Evolutionary conservation across 352 stramenopile species (phyloP).

Genomic region (Pythium insidiosum): DNA sequence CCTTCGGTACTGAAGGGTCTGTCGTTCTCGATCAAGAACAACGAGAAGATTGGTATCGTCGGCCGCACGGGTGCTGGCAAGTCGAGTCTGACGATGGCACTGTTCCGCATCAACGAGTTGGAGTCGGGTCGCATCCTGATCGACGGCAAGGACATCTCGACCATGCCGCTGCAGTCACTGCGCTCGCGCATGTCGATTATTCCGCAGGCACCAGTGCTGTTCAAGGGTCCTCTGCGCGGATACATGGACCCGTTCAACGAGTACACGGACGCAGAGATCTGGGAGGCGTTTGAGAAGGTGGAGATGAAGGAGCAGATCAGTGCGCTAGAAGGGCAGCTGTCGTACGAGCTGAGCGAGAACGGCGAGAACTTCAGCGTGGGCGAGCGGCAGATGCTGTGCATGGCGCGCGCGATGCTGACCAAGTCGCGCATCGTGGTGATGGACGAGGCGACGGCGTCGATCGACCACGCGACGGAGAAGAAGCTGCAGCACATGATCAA

Average conservation of each 20-base stretch:
- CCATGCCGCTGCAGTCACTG: slow-evolving; percentile 11
- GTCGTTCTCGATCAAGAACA: slow-evolving; percentile 31
- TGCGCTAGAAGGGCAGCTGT: slow-evolving; percentile 11
- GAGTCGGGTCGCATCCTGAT: slow-evolving; percentile 23
- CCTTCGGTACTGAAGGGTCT: slow-evolving; percentile 29
- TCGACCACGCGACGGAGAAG: slow-evolving; percentile 31
- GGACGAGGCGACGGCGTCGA: slow-evolving; percentile 86
- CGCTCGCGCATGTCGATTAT: slow-evolving; percentile 22
- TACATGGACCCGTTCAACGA: slow-evolving; percentile 85
- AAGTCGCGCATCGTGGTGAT: slow-evolving; percentile 85
- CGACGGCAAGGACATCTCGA: slow-evolving; percentile 20
- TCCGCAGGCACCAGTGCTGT: slow-evolving; percentile 73
- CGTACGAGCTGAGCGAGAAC: no score
- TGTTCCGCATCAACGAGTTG: no score
- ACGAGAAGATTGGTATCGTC: slow-evolving; percentile 56
- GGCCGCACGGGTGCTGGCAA: no score
- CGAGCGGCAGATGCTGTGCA: slow-evolving; percentile 82
- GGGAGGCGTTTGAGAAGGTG: slow-evolving; percentile 55
- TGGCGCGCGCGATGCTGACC: slow-evolving; percentile 83
- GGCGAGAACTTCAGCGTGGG: background rate
- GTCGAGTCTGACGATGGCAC: no score
- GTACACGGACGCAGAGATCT: slow-evolving; percentile 61
- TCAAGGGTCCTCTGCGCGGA: slow-evolving; percentile 68
- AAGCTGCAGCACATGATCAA: slow-evolving; percentile 67
- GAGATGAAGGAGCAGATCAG: slow-evolving; percentile 40